These are phyloP conservation scores for Calonectria hongkongensis DNA, from an alignment of 2,329 filamentous ascomycete genomes.

Conservation along the genomic window DNA sequence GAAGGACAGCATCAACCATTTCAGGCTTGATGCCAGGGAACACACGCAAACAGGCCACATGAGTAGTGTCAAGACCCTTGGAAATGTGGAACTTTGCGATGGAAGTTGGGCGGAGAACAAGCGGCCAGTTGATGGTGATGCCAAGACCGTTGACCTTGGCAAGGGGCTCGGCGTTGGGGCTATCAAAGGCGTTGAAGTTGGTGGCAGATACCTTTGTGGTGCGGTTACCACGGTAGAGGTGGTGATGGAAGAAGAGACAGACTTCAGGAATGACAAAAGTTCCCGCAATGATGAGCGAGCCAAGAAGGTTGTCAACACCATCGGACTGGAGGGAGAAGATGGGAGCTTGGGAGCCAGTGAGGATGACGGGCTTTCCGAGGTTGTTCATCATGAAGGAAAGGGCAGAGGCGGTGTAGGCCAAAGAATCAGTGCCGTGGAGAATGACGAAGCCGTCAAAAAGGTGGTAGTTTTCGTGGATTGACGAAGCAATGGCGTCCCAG, in stretches of 20 bases:
- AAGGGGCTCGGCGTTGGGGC: conserved; percentile 89
- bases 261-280: conserved; percentile 96
- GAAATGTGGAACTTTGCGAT: conserved; percentile 85
- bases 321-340: conserved; percentile 95
- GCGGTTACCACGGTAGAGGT: conserved; percentile 90
- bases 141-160: conserved; percentile 88
- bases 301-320: conserved; percentile 91
- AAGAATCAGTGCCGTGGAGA: conserved; percentile 91
- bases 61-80: conserved; percentile 86
- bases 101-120: conserved; percentile 83
- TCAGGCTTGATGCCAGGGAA: conserved; percentile 96
- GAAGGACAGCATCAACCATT: conserved; percentile 91
- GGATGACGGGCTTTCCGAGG: conserved; percentile 91
- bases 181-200: conserved; percentile 90
- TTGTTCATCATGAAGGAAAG: conserved; percentile 95
- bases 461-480: conserved; percentile 89
- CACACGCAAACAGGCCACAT: conserved; percentile 91
- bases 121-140: conserved; percentile 87
- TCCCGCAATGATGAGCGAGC: conserved; percentile 90
- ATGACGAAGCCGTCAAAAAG: conserved; percentile 94
- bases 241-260: conserved; percentile 94
- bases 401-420: conserved; percentile 92
- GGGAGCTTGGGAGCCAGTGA: conserved; percentile 88
- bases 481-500: conserved; percentile 88
- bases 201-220: conserved; percentile 92